Evolutionary conservation across 2,329 filamentous ascomycete species (phyloP), one percentile per base, ranked within the genome.

Genomic region (Verticillium nubilum): DNA sequence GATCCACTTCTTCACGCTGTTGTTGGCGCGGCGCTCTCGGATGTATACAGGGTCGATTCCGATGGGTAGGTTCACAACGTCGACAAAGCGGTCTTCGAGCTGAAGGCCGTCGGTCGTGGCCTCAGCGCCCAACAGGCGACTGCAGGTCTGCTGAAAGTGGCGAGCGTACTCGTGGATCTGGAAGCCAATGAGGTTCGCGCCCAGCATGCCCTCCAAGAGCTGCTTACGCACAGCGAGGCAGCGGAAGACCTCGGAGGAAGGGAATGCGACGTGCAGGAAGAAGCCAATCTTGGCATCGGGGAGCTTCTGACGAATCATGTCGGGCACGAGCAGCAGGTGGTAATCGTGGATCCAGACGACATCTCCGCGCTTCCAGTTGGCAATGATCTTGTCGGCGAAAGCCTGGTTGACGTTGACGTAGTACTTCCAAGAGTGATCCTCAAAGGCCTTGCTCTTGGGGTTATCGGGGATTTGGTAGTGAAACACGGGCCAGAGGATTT

Each of bases 381-480:
- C 89, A 54, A 96, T 81, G 60, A 98, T 92, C 70, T 88, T 89
- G 71, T 97, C 90, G 31, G 94, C 94, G 74, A 98, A 97, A 3
- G 89, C 91, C 73, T 95, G 89, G 76, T 97, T 97, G 69, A 97
- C 84, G 58, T 91, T 91, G 70, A 92, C 89, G 68, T 98, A 98
- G 78, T 91, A 96, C 66, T 92, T 85, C 92, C 93, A 98, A 0
- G 93, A 97, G 74, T 98, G 93, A 67, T 98, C 94, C 73, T 96
- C 90, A 72, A 97, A 98, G 0, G 94, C 94, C 74, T 98, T 98
- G 85, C 92, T 97, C 81, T 97, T 97, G 27, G 94, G 94, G 70
- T 96, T 96, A 71, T 98, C 95, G 0, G 94, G 95, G 61, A 98
- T 96, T 74, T 97, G 93, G 73, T 98, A 98, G 75, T 98, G 93